Evolutionary conservation across 2,329 filamentous ascomycete species (phyloP).

Genomic region (Tolypocladium inflatum): DNA sequence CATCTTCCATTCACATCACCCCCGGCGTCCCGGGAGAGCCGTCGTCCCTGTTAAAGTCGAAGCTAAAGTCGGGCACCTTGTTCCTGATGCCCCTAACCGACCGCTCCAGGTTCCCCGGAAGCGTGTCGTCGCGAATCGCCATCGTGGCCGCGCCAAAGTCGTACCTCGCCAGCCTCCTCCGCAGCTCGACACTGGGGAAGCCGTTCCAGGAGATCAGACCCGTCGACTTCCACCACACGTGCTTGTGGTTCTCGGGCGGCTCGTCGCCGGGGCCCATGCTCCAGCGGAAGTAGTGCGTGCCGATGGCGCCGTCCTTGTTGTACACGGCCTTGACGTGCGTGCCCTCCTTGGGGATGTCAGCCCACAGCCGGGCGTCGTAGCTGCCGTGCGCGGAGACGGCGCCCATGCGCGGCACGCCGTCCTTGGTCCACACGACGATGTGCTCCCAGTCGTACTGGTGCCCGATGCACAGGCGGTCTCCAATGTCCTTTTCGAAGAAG

Average conservation of each 20-base stretch:
- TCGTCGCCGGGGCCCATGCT: constrained; percentile 8
- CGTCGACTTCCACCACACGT: constrained; percentile 17
- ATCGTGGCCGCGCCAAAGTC: constrained; percentile 8
- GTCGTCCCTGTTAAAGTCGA: constrained; percentile 6
- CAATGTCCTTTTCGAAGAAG: constrained; percentile 35
- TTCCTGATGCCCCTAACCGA: not conserved
- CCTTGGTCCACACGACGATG: constrained; percentile 20
- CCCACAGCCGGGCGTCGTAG: constrained; percentile 12
- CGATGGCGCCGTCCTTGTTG: constrained; percentile 22
- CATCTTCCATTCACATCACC: too few relatives aligned
- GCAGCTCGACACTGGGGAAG: constrained; percentile 11
- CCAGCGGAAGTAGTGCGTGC: constrained; percentile 24
- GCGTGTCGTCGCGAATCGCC: constrained; percentile 4
- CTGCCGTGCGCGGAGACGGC: constrained; percentile 21
- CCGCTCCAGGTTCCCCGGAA: constrained; percentile 3
- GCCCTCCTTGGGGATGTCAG: constrained; percentile 17
- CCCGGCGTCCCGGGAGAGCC: constrained; percentile 3
- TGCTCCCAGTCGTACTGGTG: constrained; percentile 32
- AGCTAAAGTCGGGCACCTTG: constrained; percentile 3
- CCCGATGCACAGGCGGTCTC: constrained; percentile 15
- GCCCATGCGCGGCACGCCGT: constrained; percentile 16
- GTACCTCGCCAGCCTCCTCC: constrained; percentile 4
- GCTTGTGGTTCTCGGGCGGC: constrained; percentile 19
- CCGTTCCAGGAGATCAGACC: constrained; percentile 21
- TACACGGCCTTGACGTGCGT: constrained; percentile 24